Base-by-base conservation (phyloP, 2,329 filamentous ascomycete genomes). In the Mycosphaerella sp. region DNA sequence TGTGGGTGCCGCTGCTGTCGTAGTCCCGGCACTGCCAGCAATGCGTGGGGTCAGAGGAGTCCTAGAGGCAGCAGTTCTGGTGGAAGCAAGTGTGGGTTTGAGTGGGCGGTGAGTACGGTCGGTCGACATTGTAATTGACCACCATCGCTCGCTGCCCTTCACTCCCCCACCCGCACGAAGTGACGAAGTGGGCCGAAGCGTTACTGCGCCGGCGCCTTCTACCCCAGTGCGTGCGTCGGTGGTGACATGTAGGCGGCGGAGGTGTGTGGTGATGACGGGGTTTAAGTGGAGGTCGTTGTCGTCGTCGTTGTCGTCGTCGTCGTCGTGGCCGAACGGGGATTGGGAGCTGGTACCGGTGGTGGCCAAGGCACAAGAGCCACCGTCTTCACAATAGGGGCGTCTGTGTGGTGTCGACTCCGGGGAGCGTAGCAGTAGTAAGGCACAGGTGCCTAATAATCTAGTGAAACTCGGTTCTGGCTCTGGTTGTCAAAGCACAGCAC, bases 21-120 rank as follows among this genome's bases (percentile, higher is more conserved):
- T 52, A 35, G 54, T 21, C 16, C 27, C n/a, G 28, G 44, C 32
- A 32, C 39, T 47, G 58, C 53, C 60, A 62, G 65, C 63, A 46
- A 84, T 72, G 61, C 80, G 78, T 12, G 82, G 81, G 14, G 81
- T 81, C 54, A 84, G 65, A 41, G 80, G 80, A 16, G 73, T 67
- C 64, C 78, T 60, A 3, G 43, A 44, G 40, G 32, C n/a, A 30
- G 46, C 52, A 13, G 49, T 57, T 27, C 52, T 52, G 43, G 39
- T 54, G 6, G 55, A 57, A 35, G 55, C 55, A 35, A 57, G 46
- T 13, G 47, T 40, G 28, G 56, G 56, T 41, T 54, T 58, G n/a
- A 57, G 50, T 28, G 54, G 54, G 32, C 56, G 56, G 41, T 35
- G 44, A 36, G 41, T 48, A 25, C 45, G 45, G 16, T 48, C 45